Base-by-base conservation (phyloP, 1,284 basidiomycete species). In the Cerioporus squamosus region DNA sequence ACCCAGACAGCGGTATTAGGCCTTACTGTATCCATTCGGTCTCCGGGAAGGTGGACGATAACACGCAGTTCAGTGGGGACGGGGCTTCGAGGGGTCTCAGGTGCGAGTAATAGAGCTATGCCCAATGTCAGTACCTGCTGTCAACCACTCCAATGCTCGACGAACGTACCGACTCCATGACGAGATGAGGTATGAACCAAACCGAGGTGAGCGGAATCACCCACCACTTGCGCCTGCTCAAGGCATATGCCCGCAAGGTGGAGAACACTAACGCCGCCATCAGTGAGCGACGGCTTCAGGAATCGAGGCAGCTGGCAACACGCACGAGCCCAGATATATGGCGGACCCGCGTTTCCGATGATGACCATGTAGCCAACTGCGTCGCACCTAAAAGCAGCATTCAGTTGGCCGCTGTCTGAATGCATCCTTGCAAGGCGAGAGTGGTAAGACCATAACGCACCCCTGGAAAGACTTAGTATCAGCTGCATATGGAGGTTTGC, bases 21-120 rank as follows among this genome's bases (percentile, higher is more conserved):
- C 50, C 57, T 38, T 18, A 58, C 57, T 58, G 46, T 18, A 58
- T 36, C 57, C 57, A 58, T 2, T 47, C 49, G 4, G 3, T 24
- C 33, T 58, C 51, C 5, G 51, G 24, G 0, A 46, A 6, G 7
- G 29, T n/a, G 1, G 42, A 33, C 7, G 57, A 9, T 5, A 53
- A 20, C 2, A 53, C 31, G 36, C 57, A 58, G 20, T 58, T 58
- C 23, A 58, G 53, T 5, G 57, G 57, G 2, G 51, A 46, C 1
- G 47, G 36, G 10, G 43, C 24, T 5, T 42, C 46, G 8, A 20
- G 4, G 5, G 57, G 51, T 2, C n/a, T 26, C 15, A 58, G 47
- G 10, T 24, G 38, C 9, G 46, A 31, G 42, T 50, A 58, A 40
- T 58, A 58, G 15, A 58, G 22, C 57, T 58, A n/a, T 12, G n/a